phyloP scores from a whole-genome alignment of 2,329 filamentous ascomycete genomes.

The Pochonia chlamydosporia region DNA sequence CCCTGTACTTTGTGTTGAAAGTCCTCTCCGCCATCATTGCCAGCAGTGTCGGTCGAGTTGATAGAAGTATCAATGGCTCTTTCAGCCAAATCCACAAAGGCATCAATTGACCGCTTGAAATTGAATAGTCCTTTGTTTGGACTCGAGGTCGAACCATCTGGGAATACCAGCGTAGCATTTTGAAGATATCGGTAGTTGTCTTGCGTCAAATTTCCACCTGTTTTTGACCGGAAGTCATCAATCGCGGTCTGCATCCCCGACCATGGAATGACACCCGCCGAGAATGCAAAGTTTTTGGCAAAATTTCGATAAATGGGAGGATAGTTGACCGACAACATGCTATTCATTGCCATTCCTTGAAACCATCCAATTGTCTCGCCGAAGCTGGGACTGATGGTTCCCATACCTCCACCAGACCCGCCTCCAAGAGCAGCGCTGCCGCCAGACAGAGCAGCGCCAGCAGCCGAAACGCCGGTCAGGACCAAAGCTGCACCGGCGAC shows the following conservation, averaged over 20 bases:
- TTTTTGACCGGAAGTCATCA: conserved; percentile 72
- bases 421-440: conserved; percentile 45
- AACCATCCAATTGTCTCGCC: conserved; percentile 83
- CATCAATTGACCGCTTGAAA: conserved; percentile 48
- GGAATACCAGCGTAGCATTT: conserved; percentile 70
- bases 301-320: conserved; percentile 86
- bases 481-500: conserved; percentile 79
- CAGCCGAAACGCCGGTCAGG: conserved; percentile 65
- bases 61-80: conserved; percentile 46
- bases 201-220: conserved; percentile 81
- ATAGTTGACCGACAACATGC: conserved; percentile 89
- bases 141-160: conserved; percentile 49
- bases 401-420: conserved; percentile 44
- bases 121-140: conserved; percentile 32
- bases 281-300: conserved; percentile 89
- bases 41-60: conserved; percentile 28
- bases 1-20: conserved; percentile 57
- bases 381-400: conserved; percentile 75
- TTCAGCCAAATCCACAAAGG: conserved; percentile 42
- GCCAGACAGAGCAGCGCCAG: conserved; percentile 47
- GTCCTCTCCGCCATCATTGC: conserved; percentile 16
- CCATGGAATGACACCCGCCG: conserved; percentile 79
- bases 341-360: conserved; percentile 89
- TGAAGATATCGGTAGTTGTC: conserved; percentile 69
- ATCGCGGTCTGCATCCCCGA: conserved; percentile 72